Evolutionary conservation across 257 asterid species (phyloP).

Genomic region (Leonotis leonurus): DNA sequence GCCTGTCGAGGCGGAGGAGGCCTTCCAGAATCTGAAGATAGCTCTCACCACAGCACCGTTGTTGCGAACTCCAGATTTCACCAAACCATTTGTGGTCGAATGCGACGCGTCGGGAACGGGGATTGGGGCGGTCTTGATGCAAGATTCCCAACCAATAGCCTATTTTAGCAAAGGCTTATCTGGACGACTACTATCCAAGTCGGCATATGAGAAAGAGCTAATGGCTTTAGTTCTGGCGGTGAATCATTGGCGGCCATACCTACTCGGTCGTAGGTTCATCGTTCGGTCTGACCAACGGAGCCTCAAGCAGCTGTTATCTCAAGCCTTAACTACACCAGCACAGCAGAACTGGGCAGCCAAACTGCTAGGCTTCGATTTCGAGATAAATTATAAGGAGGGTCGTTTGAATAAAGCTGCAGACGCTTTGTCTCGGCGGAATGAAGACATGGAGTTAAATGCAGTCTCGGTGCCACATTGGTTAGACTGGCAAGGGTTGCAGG

Average conservation of each 20-base stretch:
- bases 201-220: neutral
- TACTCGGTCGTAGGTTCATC: neutral
- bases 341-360: neutral
- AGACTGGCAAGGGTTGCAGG: too few relatives aligned
- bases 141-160: neutral
- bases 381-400: neutral
- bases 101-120: neutral
- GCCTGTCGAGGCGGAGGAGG: neutral
- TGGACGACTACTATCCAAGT: neutral
- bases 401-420: neutral
- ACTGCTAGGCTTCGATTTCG: neutral
- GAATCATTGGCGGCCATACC: neutral
- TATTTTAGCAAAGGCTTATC: neutral
- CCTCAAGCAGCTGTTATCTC: neutral
- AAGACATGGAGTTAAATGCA: too few relatives aligned
- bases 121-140: neutral
- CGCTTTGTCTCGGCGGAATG: too few relatives aligned
- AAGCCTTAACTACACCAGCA: neutral
- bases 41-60: neutral
- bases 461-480: too few relatives aligned
- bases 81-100: neutral
- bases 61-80: neutral
- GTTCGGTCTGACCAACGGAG: neutral
- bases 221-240: neutral
- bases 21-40: neutral